Evolutionary conservation across 495 filamentous ascomycete species (phyloP).

Genomic region (Aspergillus hancockii): DNA sequence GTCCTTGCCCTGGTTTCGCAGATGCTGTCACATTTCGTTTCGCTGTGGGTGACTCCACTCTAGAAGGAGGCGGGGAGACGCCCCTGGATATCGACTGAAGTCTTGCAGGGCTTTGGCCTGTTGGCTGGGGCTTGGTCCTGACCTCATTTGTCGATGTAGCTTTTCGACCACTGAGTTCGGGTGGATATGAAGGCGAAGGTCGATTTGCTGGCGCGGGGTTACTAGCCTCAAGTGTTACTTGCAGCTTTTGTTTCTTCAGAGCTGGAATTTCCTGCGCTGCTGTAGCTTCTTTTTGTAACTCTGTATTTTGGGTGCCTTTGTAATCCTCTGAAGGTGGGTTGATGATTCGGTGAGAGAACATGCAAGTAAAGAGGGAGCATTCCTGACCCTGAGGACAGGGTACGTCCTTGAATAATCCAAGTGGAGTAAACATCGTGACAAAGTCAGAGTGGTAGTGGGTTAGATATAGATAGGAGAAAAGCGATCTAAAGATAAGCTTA

Average conservation of each 20-base stretch:
- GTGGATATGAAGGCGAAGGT: background rate
- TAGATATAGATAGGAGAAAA: background rate
- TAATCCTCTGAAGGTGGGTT: constrained; percentile 9
- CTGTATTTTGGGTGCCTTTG: constrained; percentile 2
- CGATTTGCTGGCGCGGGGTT: background rate
- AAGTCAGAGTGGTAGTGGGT: constrained; percentile 23
- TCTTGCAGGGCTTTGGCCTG: constrained; percentile 9
- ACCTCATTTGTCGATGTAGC: background rate
- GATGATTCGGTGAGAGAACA: constrained; percentile 54
- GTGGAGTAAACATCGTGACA: constrained; percentile 63
- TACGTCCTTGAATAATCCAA: constrained; percentile 64
- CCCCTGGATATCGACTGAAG: constrained; percentile 27
- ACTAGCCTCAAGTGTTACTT: constrained; percentile 6
- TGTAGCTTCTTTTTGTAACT: background rate
- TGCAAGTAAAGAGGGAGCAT: constrained; percentile 58
- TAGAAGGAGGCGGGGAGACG: constrained; percentile 47
- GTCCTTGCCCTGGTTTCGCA: constrained; percentile 12
- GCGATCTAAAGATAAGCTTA: background rate
- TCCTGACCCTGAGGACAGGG: constrained; percentile 61
- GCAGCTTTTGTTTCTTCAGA: constrained; percentile 17
- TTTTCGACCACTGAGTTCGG: background rate
- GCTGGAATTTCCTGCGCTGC: constrained; percentile 7
- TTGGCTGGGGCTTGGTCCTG: constrained; percentile 2
- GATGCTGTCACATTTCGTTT: constrained; percentile 25
- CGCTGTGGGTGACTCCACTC: constrained; percentile 14